phyloP scores from a whole-genome alignment of 2,329 filamentous ascomycete species.

The Ascochyta clinopodiicola region DNA sequence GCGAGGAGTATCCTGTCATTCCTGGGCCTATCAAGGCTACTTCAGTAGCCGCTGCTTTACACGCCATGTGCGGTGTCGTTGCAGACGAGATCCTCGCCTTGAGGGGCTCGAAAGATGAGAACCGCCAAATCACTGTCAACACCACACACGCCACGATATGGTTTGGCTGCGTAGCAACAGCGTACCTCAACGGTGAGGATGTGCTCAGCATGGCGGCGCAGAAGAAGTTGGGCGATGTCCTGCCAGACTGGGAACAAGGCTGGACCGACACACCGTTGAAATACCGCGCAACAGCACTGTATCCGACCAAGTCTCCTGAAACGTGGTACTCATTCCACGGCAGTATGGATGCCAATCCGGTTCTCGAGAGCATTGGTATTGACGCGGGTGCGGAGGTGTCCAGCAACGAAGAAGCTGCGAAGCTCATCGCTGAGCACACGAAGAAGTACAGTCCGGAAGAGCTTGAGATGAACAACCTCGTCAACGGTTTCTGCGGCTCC shows the following conservation, averaged over 20 bases:
- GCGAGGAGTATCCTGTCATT: slow-evolving; percentile 49
- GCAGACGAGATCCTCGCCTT: slow-evolving; percentile 49
- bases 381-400: slow-evolving; percentile 32
- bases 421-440: slow-evolving; percentile 23
- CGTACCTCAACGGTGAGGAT: slow-evolving; percentile 47
- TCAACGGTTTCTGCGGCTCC: slow-evolving; percentile 43
- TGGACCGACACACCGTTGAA: slow-evolving; percentile 47
- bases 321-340: slow-evolving; percentile 62
- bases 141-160: slow-evolving; percentile 57
- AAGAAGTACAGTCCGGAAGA: slow-evolving; percentile 44
- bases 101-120: slow-evolving; percentile 23
- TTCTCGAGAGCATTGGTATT: slow-evolving; percentile 56
- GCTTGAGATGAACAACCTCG: slow-evolving; percentile 25
- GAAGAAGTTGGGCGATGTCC: slow-evolving; percentile 36
- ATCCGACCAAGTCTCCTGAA: slow-evolving; percentile 54
- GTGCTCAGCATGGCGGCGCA: slow-evolving; percentile 30
- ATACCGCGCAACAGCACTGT: slow-evolving; percentile 46
- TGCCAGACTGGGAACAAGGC: slow-evolving; percentile 51
- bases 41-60: slow-evolving; percentile 51
- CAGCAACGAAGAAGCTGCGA: slow-evolving; percentile 30
- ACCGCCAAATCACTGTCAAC: slow-evolving; percentile 50
- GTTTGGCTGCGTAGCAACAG: slow-evolving; percentile 51
- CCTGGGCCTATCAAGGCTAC: slow-evolving; percentile 55
- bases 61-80: slow-evolving; percentile 55
- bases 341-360: slow-evolving; percentile 54